Base-by-base conservation (phyloP, 129 eudicot genomes). In the Flaveria ramosissima region DNA sequence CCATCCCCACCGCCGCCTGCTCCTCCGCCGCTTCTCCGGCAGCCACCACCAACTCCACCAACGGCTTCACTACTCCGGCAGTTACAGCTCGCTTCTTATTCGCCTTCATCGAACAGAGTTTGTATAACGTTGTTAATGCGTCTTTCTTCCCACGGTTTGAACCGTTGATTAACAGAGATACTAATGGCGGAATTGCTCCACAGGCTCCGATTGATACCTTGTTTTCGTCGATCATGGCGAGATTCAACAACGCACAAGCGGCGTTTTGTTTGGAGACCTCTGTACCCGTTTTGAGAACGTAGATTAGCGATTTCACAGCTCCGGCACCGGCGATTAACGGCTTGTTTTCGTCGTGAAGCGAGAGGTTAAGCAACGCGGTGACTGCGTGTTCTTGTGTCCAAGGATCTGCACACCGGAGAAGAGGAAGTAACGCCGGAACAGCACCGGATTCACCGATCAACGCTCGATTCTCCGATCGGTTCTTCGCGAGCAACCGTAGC, bases 371-470 rank as follows among this genome's bases (percentile, higher is more conserved):
- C 20, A 94, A 21, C 9, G 99, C 99, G 15, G 99, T 94, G 2
- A 94, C 99, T 1, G 99, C 96, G 26, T 94, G 99, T 43, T 94
- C 99, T 72, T 94, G 99, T 2, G 97, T 87, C 89, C 85, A 81
- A 14, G 97, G 96, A 72, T 94, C 99, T n/a, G 87, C 69, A 51
- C 90, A 91, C 12, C 88, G 82, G 55, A 94, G 88, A 24, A 94
- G 93, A 23, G 92, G 92, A 64, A 87, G 81, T 46, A 94, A 60
- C 0, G 83, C 92, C 63, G 93, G 92, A 13, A 91, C 80, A 0
- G 97, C 99, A 0, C 99, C 97, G 1, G 92, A 89, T 16, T 94
- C 99, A 0, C 90, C 97, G 4, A 94, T 94, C 47, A 94, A 64
- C 6, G 87, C 97, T 43, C 99, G 86, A 52, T 94, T 94, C 32